These are phyloP conservation scores for Microdochium bolleyi DNA, from an alignment of 2,329 filamentous ascomycete species.

Conservation along the genomic window DNA sequence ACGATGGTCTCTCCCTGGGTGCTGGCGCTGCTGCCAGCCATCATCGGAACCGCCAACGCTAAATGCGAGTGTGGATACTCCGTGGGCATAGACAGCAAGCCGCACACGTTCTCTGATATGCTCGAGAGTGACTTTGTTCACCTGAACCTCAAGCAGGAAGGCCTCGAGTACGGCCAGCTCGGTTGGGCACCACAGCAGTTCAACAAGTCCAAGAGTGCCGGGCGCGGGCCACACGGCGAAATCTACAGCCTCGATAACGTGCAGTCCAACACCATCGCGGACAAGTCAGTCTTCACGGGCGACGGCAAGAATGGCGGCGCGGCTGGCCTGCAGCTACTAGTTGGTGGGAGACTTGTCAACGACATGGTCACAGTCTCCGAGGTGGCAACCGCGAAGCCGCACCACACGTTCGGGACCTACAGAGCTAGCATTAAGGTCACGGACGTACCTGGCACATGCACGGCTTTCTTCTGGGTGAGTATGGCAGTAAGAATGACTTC, in stretches of 20 bases:
- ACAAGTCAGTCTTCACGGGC: conserved; percentile 31
- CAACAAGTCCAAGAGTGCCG: conserved; percentile 48
- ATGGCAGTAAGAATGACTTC: background rate
- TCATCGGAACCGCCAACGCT: conserved; percentile 19
- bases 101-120: conserved; percentile 55
- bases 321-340: conserved; percentile 49
- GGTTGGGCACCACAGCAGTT: conserved; percentile 61
- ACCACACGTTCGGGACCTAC: conserved; percentile 65
- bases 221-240: conserved; percentile 60
- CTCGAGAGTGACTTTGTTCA: conserved; percentile 67
- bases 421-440: conserved; percentile 60
- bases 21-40: conserved; percentile 6
- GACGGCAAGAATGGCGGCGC: conserved; percentile 33
- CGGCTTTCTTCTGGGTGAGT: conserved; percentile 70
- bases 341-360: conserved; percentile 34
- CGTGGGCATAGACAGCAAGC: conserved; percentile 30
- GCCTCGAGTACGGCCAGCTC: conserved; percentile 18
- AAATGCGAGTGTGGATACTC: conserved; percentile 69
- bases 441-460: conserved; percentile 57
- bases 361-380: conserved; percentile 56
- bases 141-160: conserved; percentile 36
- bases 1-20: conserved; percentile 1
- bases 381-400: conserved; percentile 49
- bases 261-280: conserved; percentile 38
- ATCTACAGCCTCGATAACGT: conserved; percentile 51